Evolutionary conservation across 2,329 filamentous ascomycete species (phyloP), one percentile per base, ranked within the genome.

Genomic region (Beauveria brongniartii): DNA sequence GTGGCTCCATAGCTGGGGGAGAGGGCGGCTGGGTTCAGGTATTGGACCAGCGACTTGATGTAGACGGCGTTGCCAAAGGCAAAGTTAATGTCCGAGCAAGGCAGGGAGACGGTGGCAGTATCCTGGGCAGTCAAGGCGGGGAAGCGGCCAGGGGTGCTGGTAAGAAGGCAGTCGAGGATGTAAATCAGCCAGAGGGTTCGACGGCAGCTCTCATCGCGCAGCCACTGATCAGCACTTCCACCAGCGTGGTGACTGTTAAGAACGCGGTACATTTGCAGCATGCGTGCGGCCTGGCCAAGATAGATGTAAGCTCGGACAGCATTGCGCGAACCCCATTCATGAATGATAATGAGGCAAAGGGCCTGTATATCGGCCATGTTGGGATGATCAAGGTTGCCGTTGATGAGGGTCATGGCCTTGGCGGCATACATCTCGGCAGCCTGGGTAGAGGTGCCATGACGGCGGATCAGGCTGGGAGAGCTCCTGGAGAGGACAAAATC

Each of bases 181-280:
- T 86, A 85, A 64, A 85, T 81, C 59, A 86, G 75, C 83, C 83
- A 86, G 54, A 86, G 71, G 3, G 82, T 84, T 41, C 83, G 82
- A 55, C 83, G 81, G 69, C 84, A 82, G 0, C 82, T 83, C 69
- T 86, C 83, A 53, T 85, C 82, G 64, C 82, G 80, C 14, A 84
- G 77, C 68, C 85, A 86, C 66, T 82, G 80, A 65, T 85, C 82
- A n/a, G 79, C 66, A 40, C 72, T 77, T 46, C 82, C 80, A 18
- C 77, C 74, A 47, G 75, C 72, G 65, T 82, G 78, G 65, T 83
- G 82, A 46, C 77, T 77, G 65, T 83, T 81, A 51, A 85, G 78
- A 61, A 86, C 81, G 64, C 82, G 78, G 66, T 81, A 84, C 83
- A 86, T 86, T 72, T 86, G 83, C 37, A 83, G 78, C 82, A 86